Conservation (phyloP, 1,284 basidiomycete species). For the Polyporus tsugae region DNA sequence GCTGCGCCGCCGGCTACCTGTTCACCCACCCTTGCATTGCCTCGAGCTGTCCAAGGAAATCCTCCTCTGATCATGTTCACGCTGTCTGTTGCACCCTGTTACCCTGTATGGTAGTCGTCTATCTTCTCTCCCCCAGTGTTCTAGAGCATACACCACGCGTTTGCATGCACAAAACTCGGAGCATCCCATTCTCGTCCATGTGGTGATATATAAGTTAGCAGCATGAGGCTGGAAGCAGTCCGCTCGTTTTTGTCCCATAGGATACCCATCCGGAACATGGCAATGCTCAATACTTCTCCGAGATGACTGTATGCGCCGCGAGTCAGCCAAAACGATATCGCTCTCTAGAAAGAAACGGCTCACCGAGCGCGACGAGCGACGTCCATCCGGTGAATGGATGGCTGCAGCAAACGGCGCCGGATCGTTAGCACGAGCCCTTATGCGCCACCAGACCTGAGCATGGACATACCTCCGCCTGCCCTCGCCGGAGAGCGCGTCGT, state of each 20-base stretch:
- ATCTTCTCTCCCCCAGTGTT: neutral
- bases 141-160: neutral
- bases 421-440: neutral
- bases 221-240: neutral
- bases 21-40: neutral
- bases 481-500: slow-evolving; percentile 84
- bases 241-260: neutral
- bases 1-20: slow-evolving; percentile 18
- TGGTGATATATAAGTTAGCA: slow-evolving; percentile 1
- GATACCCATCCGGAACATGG: neutral
- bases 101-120: slow-evolving; percentile 8
- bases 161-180: slow-evolving; percentile 5
- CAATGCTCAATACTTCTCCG: slow-evolving; percentile 51
- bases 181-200: neutral
- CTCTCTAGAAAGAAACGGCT: slow-evolving; percentile 41
- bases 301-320: slow-evolving; percentile 45
- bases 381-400: slow-evolving; percentile 97
- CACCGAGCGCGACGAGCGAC: slow-evolving; percentile 81
- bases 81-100: neutral
- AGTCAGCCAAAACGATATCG: neutral
- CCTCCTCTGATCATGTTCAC: neutral
- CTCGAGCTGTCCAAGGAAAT: neutral
- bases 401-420: slow-evolving; percentile 50
- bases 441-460: neutral
- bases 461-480: slow-evolving; percentile 80